phyloP scores from a whole-genome alignment of 441 rosid genomes.

The Gossypium schwendimanii region DNA sequence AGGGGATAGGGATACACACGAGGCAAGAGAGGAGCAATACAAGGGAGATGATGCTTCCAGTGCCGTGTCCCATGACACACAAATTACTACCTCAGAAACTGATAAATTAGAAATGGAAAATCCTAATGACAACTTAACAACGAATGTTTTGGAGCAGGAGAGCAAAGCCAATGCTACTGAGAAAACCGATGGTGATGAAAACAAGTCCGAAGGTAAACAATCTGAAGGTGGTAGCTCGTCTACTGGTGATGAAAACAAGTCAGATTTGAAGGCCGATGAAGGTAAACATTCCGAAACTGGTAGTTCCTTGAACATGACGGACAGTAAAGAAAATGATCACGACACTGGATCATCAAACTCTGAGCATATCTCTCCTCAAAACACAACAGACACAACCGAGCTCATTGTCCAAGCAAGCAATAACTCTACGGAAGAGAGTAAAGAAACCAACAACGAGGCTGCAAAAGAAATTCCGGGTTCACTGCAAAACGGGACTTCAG shows the following conservation, averaged over 20 bases:
- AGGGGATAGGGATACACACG: slow-evolving; percentile 33
- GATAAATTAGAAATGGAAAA: slow-evolving; percentile 30
- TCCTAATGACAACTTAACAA: slow-evolving; percentile 27
- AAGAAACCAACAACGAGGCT: slow-evolving; percentile 26
- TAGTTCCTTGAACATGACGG: slow-evolving; percentile 18
- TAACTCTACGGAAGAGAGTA: slow-evolving; percentile 21
- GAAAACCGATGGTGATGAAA: slow-evolving; percentile 19
- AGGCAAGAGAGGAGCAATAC: slow-evolving; percentile 80
- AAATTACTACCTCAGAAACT: slow-evolving; percentile 25
- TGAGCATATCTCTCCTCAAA: slow-evolving; percentile 13
- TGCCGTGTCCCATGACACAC: slow-evolving; percentile 75
- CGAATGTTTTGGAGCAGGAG: slow-evolving; percentile 22
- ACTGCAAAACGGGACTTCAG: slow-evolving; percentile 37
- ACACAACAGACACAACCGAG: neutral
- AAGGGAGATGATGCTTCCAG: slow-evolving; percentile 93
- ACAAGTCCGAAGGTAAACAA: slow-evolving; percentile 21
- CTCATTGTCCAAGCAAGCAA: slow-evolving; percentile 21
- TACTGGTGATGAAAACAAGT: slow-evolving; percentile 18
- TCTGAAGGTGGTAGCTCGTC: slow-evolving; percentile 16
- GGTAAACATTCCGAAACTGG: slow-evolving; percentile 19
- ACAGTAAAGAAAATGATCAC: slow-evolving; percentile 27
- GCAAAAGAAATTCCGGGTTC: slow-evolving; percentile 23
- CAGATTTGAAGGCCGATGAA: slow-evolving; percentile 22
- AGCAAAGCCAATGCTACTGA: slow-evolving; percentile 18
- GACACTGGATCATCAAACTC: slow-evolving; percentile 12